Evolutionary conservation across 495 filamentous ascomycete species (phyloP), one percentile per base, ranked within the genome.

Genomic region (Penicillium samsonianum): DNA sequence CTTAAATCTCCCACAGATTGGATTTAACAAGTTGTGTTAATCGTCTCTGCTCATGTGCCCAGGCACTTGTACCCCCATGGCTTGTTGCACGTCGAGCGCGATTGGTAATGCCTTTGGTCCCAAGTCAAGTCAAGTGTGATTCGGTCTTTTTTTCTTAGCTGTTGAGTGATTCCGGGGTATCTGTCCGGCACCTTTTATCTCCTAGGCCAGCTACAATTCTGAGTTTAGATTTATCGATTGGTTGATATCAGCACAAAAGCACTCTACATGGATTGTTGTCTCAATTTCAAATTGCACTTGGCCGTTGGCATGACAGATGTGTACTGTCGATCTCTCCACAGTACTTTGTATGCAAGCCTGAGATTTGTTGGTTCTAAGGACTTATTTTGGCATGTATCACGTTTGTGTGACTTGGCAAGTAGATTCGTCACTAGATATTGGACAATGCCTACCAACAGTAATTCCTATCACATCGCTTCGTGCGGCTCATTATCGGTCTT

Each of bases 401-500:
- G 17, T 31, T 4, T 26, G 50, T 53, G 26, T 30, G 25, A 53
- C 25, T 14, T 31, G 25, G 1, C 16, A 25, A 14, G 47, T 17
- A 9, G n/a, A 10, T 48, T 17, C n/a, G 23, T 31, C 45, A 31
- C 10, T 17, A 14, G 4, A 30, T 19, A 20, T 20, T 48, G 26
- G 26, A 33, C n/a, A 48, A n/a, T 20, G 12, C 7, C 31, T 25
- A 25, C 31, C 28, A 23, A 42, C 31, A 31, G 42, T 5, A n/a
- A 33, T 43, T n/a, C 26, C 38, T 20, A 22, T 28, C 22, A 28
- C 35, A 53, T 40, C 35, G 0, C n/a, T 17, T 53, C 5, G 11
- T 43, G 50, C 50, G 50, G 50, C 50, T 53, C 50, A 30, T 26
- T 37, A 9, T n/a, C 35, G 25, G n/a, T 40, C 17, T 4, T 40